A percentile compares a stretch with the other conserved stretches of the same genome.
These are phyloP conservation scores for Dryadomyces sulphureus DNA, from an alignment of 2,329 filamentous ascomycete species.

Conservation along the genomic window DNA sequence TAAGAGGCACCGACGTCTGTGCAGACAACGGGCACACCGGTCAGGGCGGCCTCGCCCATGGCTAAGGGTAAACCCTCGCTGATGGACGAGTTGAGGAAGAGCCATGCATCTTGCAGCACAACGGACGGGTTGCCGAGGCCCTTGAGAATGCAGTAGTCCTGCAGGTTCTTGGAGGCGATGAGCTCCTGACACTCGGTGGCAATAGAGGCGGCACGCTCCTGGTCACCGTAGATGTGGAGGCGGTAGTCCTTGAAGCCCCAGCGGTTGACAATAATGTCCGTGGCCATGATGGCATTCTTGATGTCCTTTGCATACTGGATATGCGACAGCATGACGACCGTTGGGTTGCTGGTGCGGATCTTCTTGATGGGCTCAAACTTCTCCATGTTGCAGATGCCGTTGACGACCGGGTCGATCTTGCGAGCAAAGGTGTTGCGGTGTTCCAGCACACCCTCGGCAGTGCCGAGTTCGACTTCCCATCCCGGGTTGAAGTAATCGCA, in stretches of 20 bases:
- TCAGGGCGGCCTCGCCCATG: constrained; percentile 41
- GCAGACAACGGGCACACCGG: constrained; percentile 39
- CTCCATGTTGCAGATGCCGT: constrained; percentile 50
- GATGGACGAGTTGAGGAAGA: constrained; percentile 42
- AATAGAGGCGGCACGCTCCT: constrained; percentile 37
- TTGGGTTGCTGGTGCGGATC: constrained; percentile 42
- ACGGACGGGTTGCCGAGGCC: constrained; percentile 41
- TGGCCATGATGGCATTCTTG: constrained; percentile 47
- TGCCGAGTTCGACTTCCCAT: constrained; percentile 44
- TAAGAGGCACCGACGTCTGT: constrained; percentile 41
- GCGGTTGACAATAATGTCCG: constrained; percentile 50
- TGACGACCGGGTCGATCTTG: constrained; percentile 50
- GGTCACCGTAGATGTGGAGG: constrained; percentile 47
- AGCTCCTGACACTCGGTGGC: constrained; percentile 41
- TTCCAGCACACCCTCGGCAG: constrained; percentile 32
- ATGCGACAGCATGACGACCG: constrained; percentile 51
- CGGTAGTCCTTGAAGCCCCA: constrained; percentile 52
- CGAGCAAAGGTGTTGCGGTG: constrained; percentile 37
- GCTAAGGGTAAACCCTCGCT: constrained; percentile 41
- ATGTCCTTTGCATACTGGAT: constrained; percentile 47
- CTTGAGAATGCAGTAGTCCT: constrained; percentile 32
- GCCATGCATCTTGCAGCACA: constrained; percentile 39
- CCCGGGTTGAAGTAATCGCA: constrained; percentile 42
- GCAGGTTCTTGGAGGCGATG: constrained; percentile 38
- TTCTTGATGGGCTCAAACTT: constrained; percentile 45